phyloP scores from a whole-genome alignment of 2,329 filamentous ascomycete species.

The Thelonectria rubi region DNA sequence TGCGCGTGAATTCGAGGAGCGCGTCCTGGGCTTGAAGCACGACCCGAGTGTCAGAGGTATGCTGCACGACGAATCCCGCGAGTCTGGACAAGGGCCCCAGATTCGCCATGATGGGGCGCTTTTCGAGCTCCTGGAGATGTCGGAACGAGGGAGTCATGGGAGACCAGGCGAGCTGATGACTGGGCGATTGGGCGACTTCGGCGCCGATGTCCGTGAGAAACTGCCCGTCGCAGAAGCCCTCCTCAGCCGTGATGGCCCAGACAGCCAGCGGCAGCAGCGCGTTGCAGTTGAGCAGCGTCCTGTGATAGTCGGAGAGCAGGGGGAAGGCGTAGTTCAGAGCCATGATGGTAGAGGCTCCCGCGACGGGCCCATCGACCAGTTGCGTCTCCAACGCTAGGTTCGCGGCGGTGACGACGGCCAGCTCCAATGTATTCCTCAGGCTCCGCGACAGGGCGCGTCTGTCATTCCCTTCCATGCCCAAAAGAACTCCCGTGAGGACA shows the following conservation, averaged over 20 bases:
- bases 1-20: conserved; percentile 72
- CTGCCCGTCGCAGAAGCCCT: conserved; percentile 79
- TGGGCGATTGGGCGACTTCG: conserved; percentile 65
- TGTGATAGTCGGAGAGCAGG: conserved; percentile 69
- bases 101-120: conserved; percentile 69
- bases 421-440: conserved; percentile 74
- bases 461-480: conserved; percentile 76
- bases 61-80: conserved; percentile 69
- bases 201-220: conserved; percentile 76
- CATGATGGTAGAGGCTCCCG: conserved; percentile 67
- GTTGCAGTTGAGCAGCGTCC: conserved; percentile 70
- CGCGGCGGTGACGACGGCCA: conserved; percentile 76
- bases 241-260: conserved; percentile 72
- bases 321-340: conserved; percentile 82
- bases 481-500: conserved; percentile 79
- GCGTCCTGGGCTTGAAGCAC: conserved; percentile 67
- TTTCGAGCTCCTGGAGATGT: conserved; percentile 65
- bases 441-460: conserved; percentile 69
- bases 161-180: conserved; percentile 68
- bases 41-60: conserved; percentile 54
- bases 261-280: conserved; percentile 75
- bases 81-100: conserved; percentile 75
- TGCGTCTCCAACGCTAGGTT: conserved; percentile 75
- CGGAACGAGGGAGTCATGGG: conserved; percentile 67
- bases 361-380: conserved; percentile 52